These are phyloP conservation scores for Hevea brasiliensis DNA, from an alignment of 345 rosid genomes.

Conservation along the genomic window DNA sequence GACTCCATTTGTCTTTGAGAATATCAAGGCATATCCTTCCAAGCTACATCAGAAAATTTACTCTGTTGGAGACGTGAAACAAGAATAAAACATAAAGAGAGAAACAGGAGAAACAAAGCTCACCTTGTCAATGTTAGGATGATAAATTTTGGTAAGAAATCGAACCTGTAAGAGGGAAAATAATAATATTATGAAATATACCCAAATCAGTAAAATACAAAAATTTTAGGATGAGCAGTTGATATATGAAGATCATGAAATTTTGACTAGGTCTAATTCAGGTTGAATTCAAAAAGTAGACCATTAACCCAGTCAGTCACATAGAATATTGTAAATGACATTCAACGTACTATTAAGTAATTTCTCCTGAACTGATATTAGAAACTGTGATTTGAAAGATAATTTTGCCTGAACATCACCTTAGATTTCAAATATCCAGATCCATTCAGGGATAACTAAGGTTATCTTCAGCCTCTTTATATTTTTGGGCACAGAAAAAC, in stretches of 20 bases:
- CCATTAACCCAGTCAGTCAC: background rate
- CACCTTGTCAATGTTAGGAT: constrained; percentile 98
- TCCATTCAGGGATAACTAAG: background rate
- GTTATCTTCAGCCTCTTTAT: too few relatives aligned
- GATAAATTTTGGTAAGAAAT: constrained; percentile 95
- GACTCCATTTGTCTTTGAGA: constrained; percentile 99
- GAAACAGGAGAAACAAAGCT: constrained; percentile 10
- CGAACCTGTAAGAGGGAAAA: constrained; percentile 66
- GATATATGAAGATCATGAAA: background rate
- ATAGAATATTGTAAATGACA: background rate
- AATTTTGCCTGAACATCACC: background rate
- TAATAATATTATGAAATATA: constrained; percentile 2
- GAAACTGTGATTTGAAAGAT: background rate
- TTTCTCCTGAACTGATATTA: too few relatives aligned
- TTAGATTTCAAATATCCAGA: background rate
- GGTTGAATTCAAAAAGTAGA: background rate
- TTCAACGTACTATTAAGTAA: too few relatives aligned
- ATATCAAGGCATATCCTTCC: constrained; percentile 99
- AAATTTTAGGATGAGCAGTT: background rate
- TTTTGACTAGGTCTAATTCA: background rate
- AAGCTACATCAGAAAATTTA: constrained; percentile 48
- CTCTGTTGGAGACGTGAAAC: constrained; percentile 5
- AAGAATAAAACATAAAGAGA: background rate
- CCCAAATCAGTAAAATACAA: too few relatives aligned
- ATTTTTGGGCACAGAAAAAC: too few relatives aligned